Base-by-base conservation (phyloP, 495 filamentous ascomycete species). In the Bacidia gigantensis region DNA sequence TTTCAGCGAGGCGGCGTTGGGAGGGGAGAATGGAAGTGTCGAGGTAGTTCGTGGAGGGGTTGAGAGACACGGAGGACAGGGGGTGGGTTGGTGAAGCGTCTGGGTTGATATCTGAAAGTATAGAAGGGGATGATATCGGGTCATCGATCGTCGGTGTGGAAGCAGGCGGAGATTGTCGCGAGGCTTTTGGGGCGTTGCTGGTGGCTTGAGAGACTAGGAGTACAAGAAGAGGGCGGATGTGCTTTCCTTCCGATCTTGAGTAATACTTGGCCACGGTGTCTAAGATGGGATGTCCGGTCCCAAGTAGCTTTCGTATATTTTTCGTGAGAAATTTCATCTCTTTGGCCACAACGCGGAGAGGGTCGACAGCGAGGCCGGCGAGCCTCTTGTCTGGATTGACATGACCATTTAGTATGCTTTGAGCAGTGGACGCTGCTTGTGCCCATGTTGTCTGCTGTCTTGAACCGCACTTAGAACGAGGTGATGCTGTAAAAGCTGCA, bases 221-320 rank as follows among this genome's bases (percentile, higher is more conserved):
- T 24, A 98, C 86, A 47, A 98, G 80, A 63, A 96, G 76, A 2
- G 92, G 92, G 56, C 92, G 84, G 57, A 97, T 83, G 65, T 96
- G 93, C 67, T 98, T 98, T 49, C 92, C 92, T 67, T 96, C 89
- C 48, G 84, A 84, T 58, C 86, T 82, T n/a, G 92, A 95, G 63
- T 98, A 98, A 73, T 98, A 97, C 65, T 97, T 98, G 25, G 93
- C 87, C 14, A 93, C 88, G 47, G 83, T 90, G 62, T 98, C 93
- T 39, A 98, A 74, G 18, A 87, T 84, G 3, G 90, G 93, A 65
- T 96, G 89, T 1, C 89, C 89, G 0, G 89, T 94, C 3, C 89
- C 89, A 20, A 96, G 71, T 24, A 96, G 72, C 62, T 89, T 82
- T 46, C 85, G 74, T 62, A 95, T 92, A 62, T 94, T 93, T 48